These are phyloP conservation scores for Amanita bisporigera DNA, from an alignment of 1,284 basidiomycete genomes.

Conservation along the genomic window DNA sequence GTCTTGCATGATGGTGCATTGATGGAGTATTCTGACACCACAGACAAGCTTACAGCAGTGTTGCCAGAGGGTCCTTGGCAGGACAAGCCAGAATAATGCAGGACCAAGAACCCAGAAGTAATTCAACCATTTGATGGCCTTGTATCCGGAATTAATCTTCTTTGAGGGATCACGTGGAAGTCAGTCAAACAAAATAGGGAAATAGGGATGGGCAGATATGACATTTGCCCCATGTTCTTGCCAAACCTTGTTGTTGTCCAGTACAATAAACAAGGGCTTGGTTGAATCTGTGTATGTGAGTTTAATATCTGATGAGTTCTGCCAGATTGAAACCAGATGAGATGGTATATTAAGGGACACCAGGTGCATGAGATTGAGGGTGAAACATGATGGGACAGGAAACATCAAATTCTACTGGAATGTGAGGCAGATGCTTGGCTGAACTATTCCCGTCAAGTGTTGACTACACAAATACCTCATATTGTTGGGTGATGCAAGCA, in stretches of 20 bases:
- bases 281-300: background rate
- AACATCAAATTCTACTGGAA: constrained; percentile 18
- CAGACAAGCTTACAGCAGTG: constrained; percentile 46
- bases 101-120: constrained; percentile 45
- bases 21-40: constrained; percentile 32
- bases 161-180: constrained; percentile 2
- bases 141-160: constrained; percentile 39
- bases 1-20: constrained; percentile 20
- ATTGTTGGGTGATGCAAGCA: constrained; percentile 14
- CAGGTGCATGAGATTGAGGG: no score
- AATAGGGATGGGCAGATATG: background rate
- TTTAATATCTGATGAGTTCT: constrained; percentile 21
- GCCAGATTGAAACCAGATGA: no score
- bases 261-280: background rate
- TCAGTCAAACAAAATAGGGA: background rate
- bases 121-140: constrained; percentile 36
- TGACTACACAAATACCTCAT: constrained; percentile 27
- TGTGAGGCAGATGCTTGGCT: constrained; percentile 37
- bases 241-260: background rate
- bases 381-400: background rate
- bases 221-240: background rate
- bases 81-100: constrained; percentile 33
- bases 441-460: constrained; percentile 38
- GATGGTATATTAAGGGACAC: no score
- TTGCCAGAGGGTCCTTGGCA: constrained; percentile 39